Conservation (phyloP, 2,329 filamentous ascomycete genomes). For the Diplocarpon rosae region DNA sequence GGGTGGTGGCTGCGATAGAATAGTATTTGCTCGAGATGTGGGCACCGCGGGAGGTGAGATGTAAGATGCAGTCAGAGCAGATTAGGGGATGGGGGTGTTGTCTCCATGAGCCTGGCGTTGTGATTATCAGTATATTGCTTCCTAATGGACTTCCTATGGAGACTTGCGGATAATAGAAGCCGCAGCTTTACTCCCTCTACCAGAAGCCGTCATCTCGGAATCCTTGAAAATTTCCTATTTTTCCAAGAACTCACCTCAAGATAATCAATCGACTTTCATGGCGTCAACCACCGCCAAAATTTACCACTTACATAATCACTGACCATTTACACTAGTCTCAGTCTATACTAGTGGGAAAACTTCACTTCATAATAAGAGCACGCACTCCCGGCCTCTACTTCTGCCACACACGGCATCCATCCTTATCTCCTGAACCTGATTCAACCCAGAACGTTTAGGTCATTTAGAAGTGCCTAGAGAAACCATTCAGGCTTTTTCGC, state of each 20-base stretch:
- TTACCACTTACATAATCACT: slow-evolving; percentile 9
- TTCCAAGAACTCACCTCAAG: background rate
- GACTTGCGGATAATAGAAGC: slow-evolving; percentile 40
- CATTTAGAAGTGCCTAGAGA: slow-evolving; percentile 87
- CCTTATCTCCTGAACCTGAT: slow-evolving; percentile 90
- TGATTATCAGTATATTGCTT: slow-evolving; percentile 2
- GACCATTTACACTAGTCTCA: slow-evolving; percentile 4
- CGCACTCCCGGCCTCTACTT: slow-evolving; percentile 2
- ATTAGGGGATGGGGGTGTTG: slow-evolving; percentile 20
- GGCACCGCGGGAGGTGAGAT: slow-evolving; percentile 1
- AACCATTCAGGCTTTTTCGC: slow-evolving; percentile 81
- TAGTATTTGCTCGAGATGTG: slow-evolving; percentile 15
- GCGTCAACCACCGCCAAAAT: background rate
- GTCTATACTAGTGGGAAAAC: background rate
- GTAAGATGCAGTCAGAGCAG: slow-evolving; percentile 22
- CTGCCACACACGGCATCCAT: slow-evolving; percentile 50
- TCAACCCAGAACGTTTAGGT: slow-evolving; percentile 67
- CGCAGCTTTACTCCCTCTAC: slow-evolving; percentile 42
- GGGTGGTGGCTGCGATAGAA: slow-evolving; percentile 22
- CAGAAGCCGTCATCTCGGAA: slow-evolving; percentile 40
- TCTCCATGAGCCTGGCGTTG: slow-evolving; percentile 16
- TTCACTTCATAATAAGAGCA: slow-evolving; percentile 15
- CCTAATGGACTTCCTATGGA: background rate
- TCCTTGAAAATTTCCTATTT: background rate
- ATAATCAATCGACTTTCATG: no score